phyloP scores from a whole-genome alignment of 768 basidiomycete species.

The Tulasnella sp. region DNA sequence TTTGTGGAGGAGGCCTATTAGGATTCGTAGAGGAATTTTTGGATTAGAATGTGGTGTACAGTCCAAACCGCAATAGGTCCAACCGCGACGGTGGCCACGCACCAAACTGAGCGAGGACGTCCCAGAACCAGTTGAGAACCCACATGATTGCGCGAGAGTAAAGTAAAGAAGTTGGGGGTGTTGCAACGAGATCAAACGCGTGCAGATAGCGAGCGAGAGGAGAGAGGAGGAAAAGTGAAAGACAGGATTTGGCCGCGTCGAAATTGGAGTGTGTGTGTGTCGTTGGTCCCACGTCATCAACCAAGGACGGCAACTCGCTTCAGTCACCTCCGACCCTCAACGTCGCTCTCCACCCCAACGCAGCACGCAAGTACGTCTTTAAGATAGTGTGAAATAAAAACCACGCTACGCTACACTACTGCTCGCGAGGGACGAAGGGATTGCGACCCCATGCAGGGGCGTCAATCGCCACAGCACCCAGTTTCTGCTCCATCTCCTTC shows the following conservation, averaged over 20 bases:
- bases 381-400: background rate
- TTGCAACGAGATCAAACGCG: background rate
- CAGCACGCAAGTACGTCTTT: background rate
- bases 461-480: slow-evolving; percentile 54
- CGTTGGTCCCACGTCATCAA: slow-evolving; percentile 5
- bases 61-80: slow-evolving; percentile 1
- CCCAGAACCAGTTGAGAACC: slow-evolving; percentile 94
- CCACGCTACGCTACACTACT: background rate
- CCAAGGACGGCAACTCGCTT: background rate
- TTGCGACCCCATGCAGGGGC: slow-evolving; percentile 39
- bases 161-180: background rate
- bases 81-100: slow-evolving; percentile 28
- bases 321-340: background rate
- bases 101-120: slow-evolving; percentile 91
- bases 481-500: slow-evolving; percentile 55
- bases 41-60: background rate
- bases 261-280: background rate
- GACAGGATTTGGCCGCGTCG: background rate
- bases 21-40: background rate
- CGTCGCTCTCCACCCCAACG: background rate
- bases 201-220: background rate
- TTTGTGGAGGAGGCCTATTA: slow-evolving; percentile 81
- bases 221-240: background rate
- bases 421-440: slow-evolving; percentile 18
- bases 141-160: slow-evolving; percentile 44